phyloP scores from a whole-genome alignment of 2,329 filamentous ascomycete species.

The Sordariomycetes sp. region DNA sequence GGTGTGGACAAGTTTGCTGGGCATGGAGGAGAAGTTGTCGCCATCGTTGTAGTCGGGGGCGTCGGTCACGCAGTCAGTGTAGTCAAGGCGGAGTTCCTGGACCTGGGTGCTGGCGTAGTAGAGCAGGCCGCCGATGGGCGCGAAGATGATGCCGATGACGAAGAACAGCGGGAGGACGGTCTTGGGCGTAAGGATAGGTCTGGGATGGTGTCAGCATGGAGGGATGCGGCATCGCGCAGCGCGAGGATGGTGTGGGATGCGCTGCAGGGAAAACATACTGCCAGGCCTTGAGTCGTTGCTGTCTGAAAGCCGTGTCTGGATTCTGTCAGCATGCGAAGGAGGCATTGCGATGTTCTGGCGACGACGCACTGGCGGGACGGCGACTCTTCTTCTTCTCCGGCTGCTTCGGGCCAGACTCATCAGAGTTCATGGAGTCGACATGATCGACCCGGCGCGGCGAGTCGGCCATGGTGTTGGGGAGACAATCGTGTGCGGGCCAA shows the following conservation, averaged over 20 bases:
- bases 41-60: constrained; percentile 32
- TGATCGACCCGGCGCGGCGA: constrained; percentile 32
- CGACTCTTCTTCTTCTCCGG: constrained; percentile 81
- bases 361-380: constrained; percentile 70
- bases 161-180: constrained; percentile 90
- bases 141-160: constrained; percentile 81
- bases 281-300: constrained; percentile 97
- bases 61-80: constrained; percentile 61
- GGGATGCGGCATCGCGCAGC: neutral
- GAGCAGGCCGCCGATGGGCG: constrained; percentile 80
- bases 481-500: no score
- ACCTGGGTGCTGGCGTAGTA: constrained; percentile 83
- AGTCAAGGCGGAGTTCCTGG: constrained; percentile 85
- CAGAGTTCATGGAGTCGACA: constrained; percentile 44
- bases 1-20: constrained; percentile 46
- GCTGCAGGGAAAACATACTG: constrained; percentile 54
- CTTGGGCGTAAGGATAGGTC: constrained; percentile 90
- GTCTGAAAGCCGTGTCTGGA: constrained; percentile 87
- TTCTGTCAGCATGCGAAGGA: no score
- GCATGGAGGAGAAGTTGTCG: constrained; percentile 38
- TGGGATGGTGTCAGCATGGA: constrained; percentile 34
- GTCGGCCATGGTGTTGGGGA: constrained; percentile 36
- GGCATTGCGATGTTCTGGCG: neutral
- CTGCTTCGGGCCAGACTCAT: constrained; percentile 40
- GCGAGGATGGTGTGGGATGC: neutral